Percentiles rank a stretch among this genome's conserved stretches.
Evolutionary conservation across 805 yeast genomes (phyloP).

Genomic region (Starmerella scarabaei): DNA sequence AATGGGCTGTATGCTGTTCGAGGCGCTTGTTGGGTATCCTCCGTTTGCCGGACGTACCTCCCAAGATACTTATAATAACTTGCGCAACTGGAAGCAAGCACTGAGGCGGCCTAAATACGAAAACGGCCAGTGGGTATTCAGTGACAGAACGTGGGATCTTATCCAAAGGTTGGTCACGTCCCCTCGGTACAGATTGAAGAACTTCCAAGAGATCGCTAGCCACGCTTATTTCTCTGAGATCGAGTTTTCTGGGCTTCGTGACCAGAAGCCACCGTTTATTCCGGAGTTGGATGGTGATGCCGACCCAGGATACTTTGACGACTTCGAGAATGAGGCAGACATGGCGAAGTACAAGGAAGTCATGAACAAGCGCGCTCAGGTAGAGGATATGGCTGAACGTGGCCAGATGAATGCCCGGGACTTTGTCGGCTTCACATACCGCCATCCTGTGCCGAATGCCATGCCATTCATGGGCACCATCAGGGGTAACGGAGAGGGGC

Average conservation of each 20-base stretch:
- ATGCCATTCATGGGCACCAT: conserved; percentile 13
- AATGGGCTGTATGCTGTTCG: conserved; percentile 91
- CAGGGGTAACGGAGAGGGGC: conserved; percentile 12
- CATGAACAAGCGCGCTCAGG: conserved; percentile 76
- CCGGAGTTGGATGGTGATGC: conserved; percentile 95
- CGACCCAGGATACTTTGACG: conserved; percentile 98
- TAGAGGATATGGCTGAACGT: conserved; percentile 65
- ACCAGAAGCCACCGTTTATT: conserved; percentile 78
- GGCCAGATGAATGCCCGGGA: conserved; percentile 46
- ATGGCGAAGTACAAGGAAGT: conserved; percentile 98
- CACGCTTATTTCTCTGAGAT: conserved; percentile 77
- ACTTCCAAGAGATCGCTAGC: conserved; percentile 66
- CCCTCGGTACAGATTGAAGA: conserved; percentile 59
- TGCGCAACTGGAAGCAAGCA: conserved; percentile 84
- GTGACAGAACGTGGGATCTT: conserved; percentile 92
- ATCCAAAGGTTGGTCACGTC: conserved; percentile 68
- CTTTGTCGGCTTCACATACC: conserved; percentile 91
- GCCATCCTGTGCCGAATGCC: conserved; percentile 43
- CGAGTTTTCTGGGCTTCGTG: conserved; percentile 60
- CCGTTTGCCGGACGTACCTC: conserved; percentile 91
- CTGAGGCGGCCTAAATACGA: conserved; percentile 82
- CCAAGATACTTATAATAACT: conserved; percentile 87
- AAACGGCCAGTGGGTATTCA: conserved; percentile 81
- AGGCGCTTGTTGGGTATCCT: conserved; percentile 90
- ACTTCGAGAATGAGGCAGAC: conserved; percentile 88